Evolutionary conservation across 164 flowering plant genomes (phyloP), one percentile per base, ranked within the genome.

Genomic region (Platanus orientalis): DNA sequence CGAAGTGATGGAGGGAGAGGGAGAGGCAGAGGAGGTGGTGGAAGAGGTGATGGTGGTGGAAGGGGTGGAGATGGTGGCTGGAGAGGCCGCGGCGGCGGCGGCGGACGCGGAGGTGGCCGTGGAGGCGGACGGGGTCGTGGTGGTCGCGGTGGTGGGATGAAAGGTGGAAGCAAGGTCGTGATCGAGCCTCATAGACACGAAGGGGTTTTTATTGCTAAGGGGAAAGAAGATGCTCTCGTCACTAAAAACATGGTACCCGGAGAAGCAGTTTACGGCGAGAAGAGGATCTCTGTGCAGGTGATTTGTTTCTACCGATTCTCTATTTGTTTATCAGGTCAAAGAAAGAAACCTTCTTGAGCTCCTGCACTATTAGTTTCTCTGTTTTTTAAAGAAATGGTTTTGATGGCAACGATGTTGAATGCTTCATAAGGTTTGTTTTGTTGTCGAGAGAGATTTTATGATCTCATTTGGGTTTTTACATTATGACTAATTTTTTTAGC

Each of bases 191-290:
- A 94, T 54, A 83, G 96, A 60, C 97, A 94, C 40, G 83, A 78
- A 24, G 97, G 99, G 1, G 88, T 94, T 16, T 94, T 94, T 61
- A 77, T 94, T 58, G 96, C 93, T 5, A 91, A 87, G 77, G 97
- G 97, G 4, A 94, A 91, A 69, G 92, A 94, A 68, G 96, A 94
- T 70, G 96, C 96, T 27, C 84, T 94, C 65, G 90, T 86, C 23
- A 94, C 97, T 6, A 94, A 82, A 79, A 94, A 94, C 61, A 27
- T 89, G 84, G 97, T 82, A 4, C 84, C 84, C 34, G 96, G 98
- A 25, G 97, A 88, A 61, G 83, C 93, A n/a, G 97, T 89, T 20
- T 91, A 89, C 66, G 91, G 90, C 21, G 99, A 89, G 83, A 94
- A 94, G 79, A 77, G 97, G 45, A 71, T 94, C 45, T 74, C 93